Evolutionary conservation across 371 early-diverging fungal genomes (phyloP).

Genomic region (Chytridium lagenaria): DNA sequence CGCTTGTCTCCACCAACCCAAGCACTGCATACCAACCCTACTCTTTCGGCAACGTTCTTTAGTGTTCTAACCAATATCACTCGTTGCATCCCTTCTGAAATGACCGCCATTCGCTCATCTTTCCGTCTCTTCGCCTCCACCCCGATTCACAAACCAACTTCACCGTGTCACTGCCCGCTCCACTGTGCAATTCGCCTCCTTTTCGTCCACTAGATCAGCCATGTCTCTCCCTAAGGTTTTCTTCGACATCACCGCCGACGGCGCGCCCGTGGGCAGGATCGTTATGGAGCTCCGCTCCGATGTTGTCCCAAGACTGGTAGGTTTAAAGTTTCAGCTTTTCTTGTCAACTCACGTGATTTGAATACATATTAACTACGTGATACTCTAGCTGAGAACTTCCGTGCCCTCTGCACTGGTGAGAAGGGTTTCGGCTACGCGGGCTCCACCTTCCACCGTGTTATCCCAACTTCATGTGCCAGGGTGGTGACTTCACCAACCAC

Average conservation of each 20-base stretch:
- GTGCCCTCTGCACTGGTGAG: slow-evolving; percentile 64
- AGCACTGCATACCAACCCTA: background rate
- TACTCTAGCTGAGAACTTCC: slow-evolving; percentile 57
- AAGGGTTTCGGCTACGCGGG: slow-evolving; percentile 65
- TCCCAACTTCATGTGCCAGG: slow-evolving; percentile 55
- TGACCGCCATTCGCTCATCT: background rate
- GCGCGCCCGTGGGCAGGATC: slow-evolving; percentile 61
- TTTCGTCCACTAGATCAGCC: background rate
- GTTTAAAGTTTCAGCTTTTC: slow-evolving; percentile 3
- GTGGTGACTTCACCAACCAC: slow-evolving; percentile 65
- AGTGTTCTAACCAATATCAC: no score
- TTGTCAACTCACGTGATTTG: background rate
- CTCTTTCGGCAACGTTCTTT: background rate
- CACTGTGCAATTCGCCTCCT: background rate
- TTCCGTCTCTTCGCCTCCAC: background rate
- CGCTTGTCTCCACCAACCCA: background rate
- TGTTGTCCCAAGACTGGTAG: slow-evolving; percentile 54
- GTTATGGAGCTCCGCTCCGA: slow-evolving; percentile 65
- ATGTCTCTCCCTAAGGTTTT: slow-evolving; percentile 50
- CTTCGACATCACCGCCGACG: slow-evolving; percentile 59
- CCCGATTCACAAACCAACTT: background rate
- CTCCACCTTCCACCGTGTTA: slow-evolving; percentile 61
- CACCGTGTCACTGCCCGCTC: slow-evolving; percentile 13
- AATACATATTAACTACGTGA: no score
- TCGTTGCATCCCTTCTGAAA: background rate